phyloP scores from a whole-genome alignment of 83 land plant genomes.

The Picea mariana region DNA sequence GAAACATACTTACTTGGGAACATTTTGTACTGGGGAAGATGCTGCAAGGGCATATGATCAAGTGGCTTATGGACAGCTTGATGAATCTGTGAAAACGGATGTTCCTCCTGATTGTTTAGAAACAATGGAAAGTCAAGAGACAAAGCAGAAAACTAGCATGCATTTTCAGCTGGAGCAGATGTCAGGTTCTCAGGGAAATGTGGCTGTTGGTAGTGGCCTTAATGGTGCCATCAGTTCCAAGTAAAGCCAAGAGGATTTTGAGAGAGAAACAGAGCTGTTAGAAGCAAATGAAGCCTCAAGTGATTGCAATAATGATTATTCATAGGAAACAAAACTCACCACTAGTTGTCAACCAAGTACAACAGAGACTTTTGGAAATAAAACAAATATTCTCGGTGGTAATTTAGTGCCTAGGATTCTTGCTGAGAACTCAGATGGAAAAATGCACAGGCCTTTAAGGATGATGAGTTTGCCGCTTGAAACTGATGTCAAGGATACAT shows the following conservation, averaged over 20 bases:
- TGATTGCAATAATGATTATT: slow-evolving; percentile 6
- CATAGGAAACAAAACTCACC: not conserved
- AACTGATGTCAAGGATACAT: not conserved
- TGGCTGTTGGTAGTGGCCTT: not conserved
- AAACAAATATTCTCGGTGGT: not conserved
- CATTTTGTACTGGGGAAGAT: slow-evolving; percentile 39
- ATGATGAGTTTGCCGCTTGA: not conserved
- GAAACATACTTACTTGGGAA: slow-evolving; percentile 45
- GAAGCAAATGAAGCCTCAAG: slow-evolving; percentile 10
- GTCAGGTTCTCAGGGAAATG: not conserved
- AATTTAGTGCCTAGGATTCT: not conserved
- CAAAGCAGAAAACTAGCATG: not conserved
- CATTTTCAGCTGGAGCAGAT: not conserved
- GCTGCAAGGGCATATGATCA: slow-evolving; percentile 44
- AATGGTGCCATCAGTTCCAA: not conserved
- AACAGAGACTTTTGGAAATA: not conserved
- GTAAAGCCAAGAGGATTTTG: not conserved
- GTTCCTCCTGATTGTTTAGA: slow-evolving; percentile 15
- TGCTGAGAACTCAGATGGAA: slow-evolving; percentile 2
- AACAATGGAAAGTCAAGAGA: not conserved
- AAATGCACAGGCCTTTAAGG: not conserved
- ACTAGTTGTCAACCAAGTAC: not conserved
- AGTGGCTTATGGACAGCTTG: slow-evolving; percentile 20
- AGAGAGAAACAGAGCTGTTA: not conserved
- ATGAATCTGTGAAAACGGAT: slow-evolving; percentile 20